A percentile compares a stretch with the other conserved stretches of the same genome.
Evolutionary conservation across 805 yeast genomes (phyloP).

Genomic region (Candida pseudoglaebosa): DNA sequence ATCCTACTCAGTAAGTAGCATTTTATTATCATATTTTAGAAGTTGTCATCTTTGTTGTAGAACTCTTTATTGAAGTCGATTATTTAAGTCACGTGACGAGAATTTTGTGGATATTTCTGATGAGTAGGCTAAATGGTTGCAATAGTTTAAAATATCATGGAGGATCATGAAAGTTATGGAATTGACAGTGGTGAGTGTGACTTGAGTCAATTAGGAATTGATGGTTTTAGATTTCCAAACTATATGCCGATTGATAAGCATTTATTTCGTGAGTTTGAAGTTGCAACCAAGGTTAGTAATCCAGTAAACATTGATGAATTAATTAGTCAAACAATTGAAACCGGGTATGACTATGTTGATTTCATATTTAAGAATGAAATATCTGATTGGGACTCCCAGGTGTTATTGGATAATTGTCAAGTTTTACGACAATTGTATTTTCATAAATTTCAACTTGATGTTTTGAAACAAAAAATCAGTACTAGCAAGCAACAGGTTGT

Average conservation of each 20-base stretch:
- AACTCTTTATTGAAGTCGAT: no score
- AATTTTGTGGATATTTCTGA: no score
- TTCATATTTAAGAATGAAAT: conserved; percentile 7
- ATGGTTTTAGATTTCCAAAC: conserved; percentile 9
- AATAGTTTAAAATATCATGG: not conserved
- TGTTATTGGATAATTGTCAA: conserved; percentile 7
- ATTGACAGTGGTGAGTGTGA: not conserved
- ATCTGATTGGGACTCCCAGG: conserved; percentile 8
- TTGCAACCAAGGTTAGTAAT: conserved; percentile 8
- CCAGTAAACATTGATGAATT: conserved; percentile 5
- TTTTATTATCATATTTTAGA: not conserved
- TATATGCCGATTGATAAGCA: conserved; percentile 14
- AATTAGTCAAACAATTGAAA: conserved; percentile 9
- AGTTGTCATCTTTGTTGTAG: not conserved
- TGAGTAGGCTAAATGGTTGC: no score
- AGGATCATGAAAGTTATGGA: conserved; percentile 4
- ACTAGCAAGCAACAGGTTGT: conserved; percentile 17
- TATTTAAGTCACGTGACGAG: no score
- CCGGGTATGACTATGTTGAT: conserved; percentile 13
- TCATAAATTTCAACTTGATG: conserved; percentile 10
- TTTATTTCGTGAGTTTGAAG: conserved; percentile 13
- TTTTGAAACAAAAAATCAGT: conserved; percentile 12
- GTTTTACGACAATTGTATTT: conserved; percentile 14
- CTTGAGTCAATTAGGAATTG: not conserved
- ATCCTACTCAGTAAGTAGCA: not conserved